phyloP scores from a whole-genome alignment of 192 early-diverging fungal species.

The Podila verticillata region DNA sequence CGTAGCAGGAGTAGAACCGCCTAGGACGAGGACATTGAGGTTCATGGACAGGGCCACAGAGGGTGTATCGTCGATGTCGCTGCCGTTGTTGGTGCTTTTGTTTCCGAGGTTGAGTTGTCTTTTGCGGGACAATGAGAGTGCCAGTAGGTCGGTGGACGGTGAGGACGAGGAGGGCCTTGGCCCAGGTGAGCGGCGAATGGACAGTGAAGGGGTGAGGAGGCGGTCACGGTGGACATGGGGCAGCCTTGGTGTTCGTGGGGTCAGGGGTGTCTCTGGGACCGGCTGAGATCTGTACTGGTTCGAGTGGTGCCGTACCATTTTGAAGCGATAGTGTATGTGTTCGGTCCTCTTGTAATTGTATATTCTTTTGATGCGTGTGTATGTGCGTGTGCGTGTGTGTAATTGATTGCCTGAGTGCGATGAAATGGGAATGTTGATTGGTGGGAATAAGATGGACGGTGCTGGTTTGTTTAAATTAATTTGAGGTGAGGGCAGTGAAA shows the following conservation, averaged over 20 bases:
- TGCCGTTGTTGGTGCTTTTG: background rate
- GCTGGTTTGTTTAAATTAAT: too few species aligned
- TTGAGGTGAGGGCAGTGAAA: too few species aligned
- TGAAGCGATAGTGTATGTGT: too few species aligned
- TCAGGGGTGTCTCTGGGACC: slow-evolving; percentile 28
- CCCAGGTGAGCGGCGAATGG: background rate
- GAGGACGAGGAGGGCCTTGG: background rate
- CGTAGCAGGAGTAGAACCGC: background rate
- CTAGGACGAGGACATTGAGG: slow-evolving; percentile 21
- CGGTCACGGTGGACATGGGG: slow-evolving; percentile 20
- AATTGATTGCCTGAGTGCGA: too few species aligned
- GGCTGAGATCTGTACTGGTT: background rate
- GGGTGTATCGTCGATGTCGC: slow-evolving; percentile 3
- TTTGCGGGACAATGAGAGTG: background rate
- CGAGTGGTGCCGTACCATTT: background rate
- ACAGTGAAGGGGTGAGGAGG: slow-evolving; percentile 5
- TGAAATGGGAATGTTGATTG: too few species aligned
- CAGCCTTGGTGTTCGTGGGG: slow-evolving; percentile 29
- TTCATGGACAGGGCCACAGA: slow-evolving; percentile 35
- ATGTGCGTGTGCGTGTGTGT: too few species aligned
- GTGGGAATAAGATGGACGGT: too few species aligned
- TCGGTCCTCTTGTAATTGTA: too few species aligned
- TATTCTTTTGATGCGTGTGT: too few species aligned
- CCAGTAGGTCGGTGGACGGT: background rate
- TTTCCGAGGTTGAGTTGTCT: background rate